Percentiles rank a stretch among this genome's conserved stretches.
These are phyloP conservation scores for Tremellales sp. DNA, from an alignment of 1,284 basidiomycete genomes.

Conservation along the genomic window DNA sequence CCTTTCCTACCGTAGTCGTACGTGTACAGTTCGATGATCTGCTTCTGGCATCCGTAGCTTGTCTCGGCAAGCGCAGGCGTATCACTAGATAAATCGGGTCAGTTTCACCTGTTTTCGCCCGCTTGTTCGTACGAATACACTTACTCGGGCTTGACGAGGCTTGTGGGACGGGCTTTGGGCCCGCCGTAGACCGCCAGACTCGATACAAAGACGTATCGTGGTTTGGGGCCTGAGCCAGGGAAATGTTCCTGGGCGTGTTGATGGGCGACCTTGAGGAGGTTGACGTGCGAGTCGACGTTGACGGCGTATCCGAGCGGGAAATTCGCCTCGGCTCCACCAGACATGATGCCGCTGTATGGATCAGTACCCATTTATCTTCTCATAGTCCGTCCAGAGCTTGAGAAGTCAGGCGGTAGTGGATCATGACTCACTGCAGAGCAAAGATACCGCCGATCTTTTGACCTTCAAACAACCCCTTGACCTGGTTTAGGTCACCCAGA, in stretches of 20 bases:
- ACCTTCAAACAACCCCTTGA: slow-evolving; percentile 49
- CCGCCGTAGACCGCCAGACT: slow-evolving; percentile 64
- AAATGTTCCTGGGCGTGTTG: slow-evolving; percentile 39
- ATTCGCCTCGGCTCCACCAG: slow-evolving; percentile 62
- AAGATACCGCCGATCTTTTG: slow-evolving; percentile 44
- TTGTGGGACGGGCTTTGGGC: slow-evolving; percentile 51
- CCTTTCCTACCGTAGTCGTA: slow-evolving; percentile 63
- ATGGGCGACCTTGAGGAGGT: slow-evolving; percentile 54
- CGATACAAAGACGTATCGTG: slow-evolving; percentile 61
- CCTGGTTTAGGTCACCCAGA: slow-evolving; percentile 51
- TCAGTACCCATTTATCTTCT: slow-evolving; percentile 1
- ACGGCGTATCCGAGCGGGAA: slow-evolving; percentile 59
- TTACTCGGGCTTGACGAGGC: slow-evolving; percentile 41
- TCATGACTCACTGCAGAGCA: slow-evolving; percentile 47
- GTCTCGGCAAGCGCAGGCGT: slow-evolving; percentile 59
- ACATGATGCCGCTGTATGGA: slow-evolving; percentile 57
- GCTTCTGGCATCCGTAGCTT: slow-evolving; percentile 60
- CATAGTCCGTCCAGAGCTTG: neutral
- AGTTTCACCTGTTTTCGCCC: neutral
- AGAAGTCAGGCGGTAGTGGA: no score
- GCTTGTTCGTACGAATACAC: slow-evolving; percentile 6
- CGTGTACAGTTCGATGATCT: slow-evolving; percentile 58
- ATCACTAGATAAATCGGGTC: slow-evolving; percentile 40
- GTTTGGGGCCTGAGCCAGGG: slow-evolving; percentile 26
- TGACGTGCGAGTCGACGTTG: slow-evolving; percentile 60